Percentiles rank a stretch among this genome's conserved stretches.
These are phyloP conservation scores for Naganishia onofrii DNA, from an alignment of 768 basidiomycete species.

Conservation along the genomic window DNA sequence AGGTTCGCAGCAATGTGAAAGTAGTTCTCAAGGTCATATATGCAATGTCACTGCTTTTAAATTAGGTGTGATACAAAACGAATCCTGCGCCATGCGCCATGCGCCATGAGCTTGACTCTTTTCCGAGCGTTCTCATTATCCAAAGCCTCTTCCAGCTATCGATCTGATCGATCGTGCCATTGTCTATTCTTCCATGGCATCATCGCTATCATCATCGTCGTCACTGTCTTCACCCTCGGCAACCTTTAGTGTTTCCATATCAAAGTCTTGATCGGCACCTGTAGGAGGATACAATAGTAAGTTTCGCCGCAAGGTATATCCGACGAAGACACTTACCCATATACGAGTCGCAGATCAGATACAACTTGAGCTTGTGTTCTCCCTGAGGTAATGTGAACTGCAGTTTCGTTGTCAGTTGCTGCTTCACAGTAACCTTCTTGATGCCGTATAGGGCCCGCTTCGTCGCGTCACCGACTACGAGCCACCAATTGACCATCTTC, in stretches of 20 bases:
- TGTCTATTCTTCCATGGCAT: conserved; percentile 47
- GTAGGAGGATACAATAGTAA: neutral
- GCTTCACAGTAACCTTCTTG: conserved; percentile 74
- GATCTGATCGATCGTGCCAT: neutral
- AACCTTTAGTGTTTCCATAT: conserved; percentile 75
- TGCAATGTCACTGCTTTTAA: neutral
- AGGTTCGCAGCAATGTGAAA: no score
- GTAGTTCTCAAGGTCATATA: no score
- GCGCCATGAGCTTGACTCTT: neutral
- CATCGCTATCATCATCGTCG: conserved; percentile 66
- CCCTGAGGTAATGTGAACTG: conserved; percentile 87
- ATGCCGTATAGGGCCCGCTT: conserved; percentile 79
- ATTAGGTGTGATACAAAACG: conserved; percentile 1
- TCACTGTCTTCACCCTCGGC: conserved; percentile 86
- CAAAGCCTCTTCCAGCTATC: neutral
- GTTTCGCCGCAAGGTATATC: neutral
- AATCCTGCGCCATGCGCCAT: neutral
- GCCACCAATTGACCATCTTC: conserved; percentile 96
- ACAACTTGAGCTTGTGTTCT: conserved; percentile 73
- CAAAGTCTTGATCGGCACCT: conserved; percentile 85
- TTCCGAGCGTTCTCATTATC: neutral
- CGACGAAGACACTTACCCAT: conserved; percentile 54
- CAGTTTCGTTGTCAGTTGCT: conserved; percentile 74
- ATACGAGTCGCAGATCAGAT: conserved; percentile 90
- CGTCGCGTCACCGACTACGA: conserved; percentile 75